phyloP scores from a whole-genome alignment of 1,284 basidiomycete genomes.

The Blastosporella zonata region DNA sequence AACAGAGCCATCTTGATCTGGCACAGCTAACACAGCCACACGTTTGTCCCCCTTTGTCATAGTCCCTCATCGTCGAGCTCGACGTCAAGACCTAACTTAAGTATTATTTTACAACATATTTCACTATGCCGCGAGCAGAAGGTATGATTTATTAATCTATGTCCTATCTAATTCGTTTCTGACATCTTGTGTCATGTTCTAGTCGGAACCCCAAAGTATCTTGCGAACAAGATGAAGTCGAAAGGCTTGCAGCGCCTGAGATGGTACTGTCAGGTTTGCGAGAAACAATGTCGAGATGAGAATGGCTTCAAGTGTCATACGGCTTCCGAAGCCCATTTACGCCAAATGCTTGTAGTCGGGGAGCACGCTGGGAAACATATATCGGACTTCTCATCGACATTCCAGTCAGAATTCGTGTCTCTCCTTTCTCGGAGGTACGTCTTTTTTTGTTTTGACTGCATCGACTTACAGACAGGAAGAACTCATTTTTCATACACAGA shows the following conservation, averaged over 20 bases:
- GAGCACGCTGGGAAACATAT: slow-evolving; percentile 92
- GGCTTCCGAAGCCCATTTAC: slow-evolving; percentile 83
- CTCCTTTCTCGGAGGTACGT: slow-evolving; percentile 79
- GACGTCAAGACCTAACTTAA: neutral
- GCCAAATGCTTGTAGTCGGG: slow-evolving; percentile 95
- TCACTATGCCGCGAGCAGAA: slow-evolving; percentile 76
- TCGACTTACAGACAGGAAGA: neutral
- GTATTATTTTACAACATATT: neutral
- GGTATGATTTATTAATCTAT: slow-evolving; percentile 36
- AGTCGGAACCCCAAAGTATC: slow-evolving; percentile 88
- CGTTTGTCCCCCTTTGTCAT: neutral
- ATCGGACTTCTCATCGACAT: slow-evolving; percentile 83
- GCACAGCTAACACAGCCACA: slow-evolving; percentile 11
- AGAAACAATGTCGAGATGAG: slow-evolving; percentile 95
- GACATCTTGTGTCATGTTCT: neutral
- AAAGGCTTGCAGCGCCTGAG: slow-evolving; percentile 91
- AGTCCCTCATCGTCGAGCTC: slow-evolving; percentile 1
- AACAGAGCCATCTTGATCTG: neutral
- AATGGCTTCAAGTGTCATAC: slow-evolving; percentile 96
- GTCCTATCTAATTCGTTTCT: neutral
- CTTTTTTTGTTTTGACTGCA: too few relatives aligned
- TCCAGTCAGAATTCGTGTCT: slow-evolving; percentile 90
- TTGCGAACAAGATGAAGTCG: slow-evolving; percentile 95
- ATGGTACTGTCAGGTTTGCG: slow-evolving; percentile 96
- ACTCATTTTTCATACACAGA: slow-evolving; percentile 35